Evolutionary conservation across 2,329 filamentous ascomycete genomes (phyloP).

Genomic region (Aspergillus aculeatinus): DNA sequence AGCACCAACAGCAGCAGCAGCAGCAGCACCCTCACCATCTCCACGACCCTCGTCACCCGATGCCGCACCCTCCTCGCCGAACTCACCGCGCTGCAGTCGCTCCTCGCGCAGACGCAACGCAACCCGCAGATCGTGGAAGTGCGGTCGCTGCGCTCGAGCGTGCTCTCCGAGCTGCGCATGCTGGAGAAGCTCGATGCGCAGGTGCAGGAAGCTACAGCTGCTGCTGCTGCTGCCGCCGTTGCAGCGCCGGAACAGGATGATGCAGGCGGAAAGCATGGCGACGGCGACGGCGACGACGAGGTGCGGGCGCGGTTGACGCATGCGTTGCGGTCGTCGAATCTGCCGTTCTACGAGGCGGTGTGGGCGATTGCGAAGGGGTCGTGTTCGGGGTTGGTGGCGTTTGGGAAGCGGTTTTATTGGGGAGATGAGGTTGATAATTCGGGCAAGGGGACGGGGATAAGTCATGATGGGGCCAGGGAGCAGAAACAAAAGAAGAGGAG

Average conservation of each 20-base stretch:
- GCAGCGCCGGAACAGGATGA: constrained; percentile 2
- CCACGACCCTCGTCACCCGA: constrained; percentile 36
- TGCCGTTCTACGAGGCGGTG: constrained; percentile 63
- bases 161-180: constrained; percentile 50
- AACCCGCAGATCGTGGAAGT: constrained; percentile 52
- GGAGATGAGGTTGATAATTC: constrained; percentile 18
- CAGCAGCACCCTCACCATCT: constrained; percentile 23
- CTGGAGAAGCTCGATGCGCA: constrained; percentile 44
- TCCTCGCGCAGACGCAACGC: constrained; percentile 41
- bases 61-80: constrained; percentile 46
- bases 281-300: constrained; percentile 10
- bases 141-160: constrained; percentile 49
- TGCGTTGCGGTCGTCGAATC: constrained; percentile 63
- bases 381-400: constrained; percentile 56
- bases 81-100: constrained; percentile 45
- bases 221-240: neutral
- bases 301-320: constrained; percentile 47
- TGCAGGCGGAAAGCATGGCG: neutral
- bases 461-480: constrained; percentile 10
- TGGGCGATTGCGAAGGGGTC: constrained; percentile 61
- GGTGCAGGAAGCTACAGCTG: constrained; percentile 17
- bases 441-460: constrained; percentile 7
- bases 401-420: constrained; percentile 58
- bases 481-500: constrained; percentile 22
- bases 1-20: neutral